Evolutionary conservation across 129 eudicot species (phyloP).

Genomic region (Calendula officinalis): DNA sequence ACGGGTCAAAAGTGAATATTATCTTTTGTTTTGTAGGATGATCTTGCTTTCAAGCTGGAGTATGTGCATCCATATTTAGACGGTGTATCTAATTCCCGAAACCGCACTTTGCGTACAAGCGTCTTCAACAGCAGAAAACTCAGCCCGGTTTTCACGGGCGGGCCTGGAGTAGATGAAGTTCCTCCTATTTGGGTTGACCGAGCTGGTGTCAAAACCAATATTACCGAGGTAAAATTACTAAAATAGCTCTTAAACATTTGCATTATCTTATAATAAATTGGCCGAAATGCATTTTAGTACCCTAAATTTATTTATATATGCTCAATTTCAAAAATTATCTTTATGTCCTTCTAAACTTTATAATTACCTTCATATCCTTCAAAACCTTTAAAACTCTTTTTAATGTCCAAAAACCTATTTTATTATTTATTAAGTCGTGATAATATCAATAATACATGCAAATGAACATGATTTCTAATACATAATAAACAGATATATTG

Average conservation of each 20-base stretch:
- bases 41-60: constrained; percentile 89
- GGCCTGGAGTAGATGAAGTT: constrained; percentile 92
- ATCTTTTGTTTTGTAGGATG: constrained; percentile 64
- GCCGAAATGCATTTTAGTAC: no score
- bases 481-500: no score
- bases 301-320: no score
- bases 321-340: no score
- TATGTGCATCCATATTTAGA: constrained; percentile 92
- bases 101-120: constrained; percentile 80
- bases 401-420: no score
- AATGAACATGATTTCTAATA: no score
- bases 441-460: no score
- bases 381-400: no score
- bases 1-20: background rate
- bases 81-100: constrained; percentile 71
- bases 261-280: background rate
- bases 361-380: no score
- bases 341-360: no score
- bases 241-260: background rate
- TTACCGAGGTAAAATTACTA: constrained; percentile 69
- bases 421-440: no score
- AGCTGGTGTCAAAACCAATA: constrained; percentile 84
- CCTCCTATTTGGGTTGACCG: constrained; percentile 99
- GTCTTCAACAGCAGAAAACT: constrained; percentile 89
- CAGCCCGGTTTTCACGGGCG: constrained; percentile 98